Base-by-base conservation (phyloP, 2,329 filamentous ascomycete species). In the Xylariaceae sp. region DNA sequence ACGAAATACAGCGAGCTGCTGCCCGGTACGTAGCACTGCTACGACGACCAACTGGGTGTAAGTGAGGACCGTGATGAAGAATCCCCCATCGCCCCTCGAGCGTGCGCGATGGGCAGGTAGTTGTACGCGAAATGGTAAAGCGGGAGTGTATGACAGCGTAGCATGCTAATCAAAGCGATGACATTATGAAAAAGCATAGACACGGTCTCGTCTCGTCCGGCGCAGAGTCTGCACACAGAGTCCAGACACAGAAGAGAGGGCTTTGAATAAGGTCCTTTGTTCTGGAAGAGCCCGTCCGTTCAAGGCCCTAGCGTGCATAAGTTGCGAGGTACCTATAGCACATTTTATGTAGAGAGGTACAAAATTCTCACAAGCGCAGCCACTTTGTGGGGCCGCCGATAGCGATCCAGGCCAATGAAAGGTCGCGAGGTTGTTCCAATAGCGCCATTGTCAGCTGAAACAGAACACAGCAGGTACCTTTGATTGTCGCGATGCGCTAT, bases 201-300 rank as follows among this genome's bases (percentile, higher is more conserved):
- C 37, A 41, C 3, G 37, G 37, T 41, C 11, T 41, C 37, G 37
- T 30, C 37, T 41, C 37, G 11, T 10, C 37, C 9, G 37, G 11
- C 8, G 37, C 11, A 41, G 37, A 9, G 9, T 41, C 23, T 30
- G 23, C 34, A 55, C 23, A 30, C 23, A 30, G 56, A 57, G 59
- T 53, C 60, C 60, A 59, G 57, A 56, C 9, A 55, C 55, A 57
- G 60, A 30, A 55, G 51, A 57, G 60, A 30, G 11, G 60, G 55
- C 55, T 55, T 15, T 55, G 48, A 11, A 50, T 55, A 55, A 50
- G 51, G 60, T 51, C 49, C 34, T 41, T 41, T 41, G 37, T 41
- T 9, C 37, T 41, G 37, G 37, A 41, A 10, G 37, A 41, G 9
- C 11, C 37, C 37, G 37, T 41, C 37, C 37, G 37, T 41, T 41